Evolutionary conservation across 2,329 filamentous ascomycete genomes (phyloP).

Genomic region (Lasiodiplodia sp.): DNA sequence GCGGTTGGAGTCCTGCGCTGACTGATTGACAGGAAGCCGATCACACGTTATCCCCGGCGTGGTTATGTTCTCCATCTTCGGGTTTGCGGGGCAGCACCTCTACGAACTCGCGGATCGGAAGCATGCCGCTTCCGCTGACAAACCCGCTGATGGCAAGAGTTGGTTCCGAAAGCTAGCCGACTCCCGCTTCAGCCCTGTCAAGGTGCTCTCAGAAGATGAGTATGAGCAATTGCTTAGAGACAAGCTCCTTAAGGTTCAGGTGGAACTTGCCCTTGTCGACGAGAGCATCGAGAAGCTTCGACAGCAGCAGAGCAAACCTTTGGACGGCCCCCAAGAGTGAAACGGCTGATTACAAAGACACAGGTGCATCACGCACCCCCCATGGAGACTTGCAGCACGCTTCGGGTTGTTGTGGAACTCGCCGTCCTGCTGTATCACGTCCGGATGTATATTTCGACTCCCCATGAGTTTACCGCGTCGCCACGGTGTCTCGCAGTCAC

Average conservation of each 20-base stretch:
- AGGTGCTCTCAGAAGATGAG: conserved; percentile 73
- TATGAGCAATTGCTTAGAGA: conserved; percentile 75
- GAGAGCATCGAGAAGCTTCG: conserved; percentile 70
- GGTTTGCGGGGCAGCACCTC: conserved; percentile 62
- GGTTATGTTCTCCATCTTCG: conserved; percentile 66
- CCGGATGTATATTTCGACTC: not conserved
- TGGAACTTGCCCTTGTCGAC: conserved; percentile 79
- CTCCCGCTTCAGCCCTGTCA: conserved; percentile 76
- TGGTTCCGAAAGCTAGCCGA: conserved; percentile 61
- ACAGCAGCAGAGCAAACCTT: conserved; percentile 35
- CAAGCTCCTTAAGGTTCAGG: conserved; percentile 74
- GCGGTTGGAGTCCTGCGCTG: not conserved
- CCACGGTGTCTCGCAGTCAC: not conserved
- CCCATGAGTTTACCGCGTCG: not conserved
- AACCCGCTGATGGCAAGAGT: conserved; percentile 44
- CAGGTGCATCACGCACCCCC: not conserved
- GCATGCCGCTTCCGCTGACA: conserved; percentile 38
- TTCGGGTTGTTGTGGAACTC: not conserved
- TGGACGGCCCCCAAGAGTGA: not conserved
- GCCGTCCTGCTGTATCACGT: not conserved
- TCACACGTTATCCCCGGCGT: conserved; percentile 59
- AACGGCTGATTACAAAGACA: not conserved
- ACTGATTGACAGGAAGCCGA: conserved; percentile 33
- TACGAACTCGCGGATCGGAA: conserved; percentile 60
- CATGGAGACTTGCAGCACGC: not conserved